Evolutionary conservation across 1,284 basidiomycete species (phyloP).

Genomic region (Vanrija sp.): DNA sequence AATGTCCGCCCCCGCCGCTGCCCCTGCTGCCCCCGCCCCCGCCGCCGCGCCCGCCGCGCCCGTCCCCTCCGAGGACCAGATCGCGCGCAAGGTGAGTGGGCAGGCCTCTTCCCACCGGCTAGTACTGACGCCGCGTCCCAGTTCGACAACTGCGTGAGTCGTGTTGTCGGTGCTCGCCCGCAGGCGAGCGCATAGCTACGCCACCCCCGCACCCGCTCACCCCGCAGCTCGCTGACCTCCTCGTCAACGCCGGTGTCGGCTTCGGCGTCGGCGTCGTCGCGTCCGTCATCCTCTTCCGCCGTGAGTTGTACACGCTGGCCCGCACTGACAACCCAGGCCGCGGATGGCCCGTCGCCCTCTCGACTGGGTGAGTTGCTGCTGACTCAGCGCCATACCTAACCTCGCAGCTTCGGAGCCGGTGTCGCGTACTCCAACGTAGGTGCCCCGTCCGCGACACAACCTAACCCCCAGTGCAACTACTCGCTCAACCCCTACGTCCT

Average conservation of each 20-base stretch:
- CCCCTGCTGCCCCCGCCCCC: conserved; percentile 19
- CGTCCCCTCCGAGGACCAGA: conserved; percentile 75
- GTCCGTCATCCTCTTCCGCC: conserved; percentile 89
- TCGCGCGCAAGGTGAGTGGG: conserved; percentile 72
- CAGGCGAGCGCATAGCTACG: conserved; percentile 67
- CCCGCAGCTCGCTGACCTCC: conserved; percentile 51
- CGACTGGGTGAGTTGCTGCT: conserved; percentile 67
- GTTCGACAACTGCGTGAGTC: conserved; percentile 90
- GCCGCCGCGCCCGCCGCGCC: conserved; percentile 53
- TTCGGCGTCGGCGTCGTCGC: conserved; percentile 91
- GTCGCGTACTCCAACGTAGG: conserved; percentile 66
- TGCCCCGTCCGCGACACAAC: neutral
- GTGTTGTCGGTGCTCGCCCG: too few species aligned
- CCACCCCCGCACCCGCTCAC: neutral
- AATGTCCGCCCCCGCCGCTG: conserved; percentile 15
- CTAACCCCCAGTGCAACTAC: conserved; percentile 69
- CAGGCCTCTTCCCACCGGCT: too few species aligned
- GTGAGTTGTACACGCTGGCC: conserved; percentile 57
- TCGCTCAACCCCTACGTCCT: conserved; percentile 92
- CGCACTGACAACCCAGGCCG: conserved; percentile 63
- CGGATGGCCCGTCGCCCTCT: conserved; percentile 90
- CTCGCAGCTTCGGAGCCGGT: conserved; percentile 55
- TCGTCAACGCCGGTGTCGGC: conserved; percentile 76
- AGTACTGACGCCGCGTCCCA: conserved; percentile 41
- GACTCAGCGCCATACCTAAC: neutral